Conservation (phyloP, 2,329 filamentous ascomycete genomes). For the Exophiala spinifera region DNA sequence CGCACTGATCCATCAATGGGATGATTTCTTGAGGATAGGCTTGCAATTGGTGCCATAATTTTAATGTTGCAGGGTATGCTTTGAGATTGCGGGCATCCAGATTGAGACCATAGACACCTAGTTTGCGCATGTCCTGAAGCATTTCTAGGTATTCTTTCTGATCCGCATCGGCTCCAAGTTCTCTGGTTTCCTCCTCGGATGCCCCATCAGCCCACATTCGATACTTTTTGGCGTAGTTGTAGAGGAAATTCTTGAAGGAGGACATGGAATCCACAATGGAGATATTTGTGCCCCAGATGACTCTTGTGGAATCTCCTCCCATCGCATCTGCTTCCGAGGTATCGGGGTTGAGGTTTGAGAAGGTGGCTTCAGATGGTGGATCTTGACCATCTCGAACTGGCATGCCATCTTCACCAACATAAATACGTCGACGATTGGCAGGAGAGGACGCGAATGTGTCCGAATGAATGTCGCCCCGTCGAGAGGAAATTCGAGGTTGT, state of each 20-base stretch:
- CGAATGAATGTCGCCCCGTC: conserved; percentile 83
- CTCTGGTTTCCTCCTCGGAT: conserved; percentile 69
- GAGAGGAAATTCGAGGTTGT: conserved; percentile 55
- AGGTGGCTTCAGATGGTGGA: conserved; percentile 59
- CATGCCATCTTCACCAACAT: conserved; percentile 63
- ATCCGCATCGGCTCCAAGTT: conserved; percentile 65
- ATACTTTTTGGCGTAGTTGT: conserved; percentile 90
- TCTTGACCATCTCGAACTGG: conserved; percentile 49
- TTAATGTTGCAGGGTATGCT: conserved; percentile 84
- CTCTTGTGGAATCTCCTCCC: conserved; percentile 73
- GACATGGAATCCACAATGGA: conserved; percentile 86
- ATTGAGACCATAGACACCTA: conserved; percentile 81
- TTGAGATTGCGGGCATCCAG: conserved; percentile 86
- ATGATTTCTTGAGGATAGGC: conserved; percentile 95
- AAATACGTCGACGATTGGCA: conserved; percentile 56
- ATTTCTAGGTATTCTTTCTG: conserved; percentile 80
- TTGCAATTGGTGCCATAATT: conserved; percentile 93
- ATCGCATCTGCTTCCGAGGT: conserved; percentile 89
- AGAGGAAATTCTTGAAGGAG: conserved; percentile 85
- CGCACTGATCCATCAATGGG: conserved; percentile 89
- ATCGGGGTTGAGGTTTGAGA: conserved; percentile 69
- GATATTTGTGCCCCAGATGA: conserved; percentile 97
- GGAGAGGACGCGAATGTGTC: conserved; percentile 61
- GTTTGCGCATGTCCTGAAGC: conserved; percentile 83
- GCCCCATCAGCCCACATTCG: conserved; percentile 87